Evolutionary conservation across 1,139 yeast genomes (phyloP), one percentile per base, ranked within the genome.

Genomic region (Hansenula lynferdii): DNA sequence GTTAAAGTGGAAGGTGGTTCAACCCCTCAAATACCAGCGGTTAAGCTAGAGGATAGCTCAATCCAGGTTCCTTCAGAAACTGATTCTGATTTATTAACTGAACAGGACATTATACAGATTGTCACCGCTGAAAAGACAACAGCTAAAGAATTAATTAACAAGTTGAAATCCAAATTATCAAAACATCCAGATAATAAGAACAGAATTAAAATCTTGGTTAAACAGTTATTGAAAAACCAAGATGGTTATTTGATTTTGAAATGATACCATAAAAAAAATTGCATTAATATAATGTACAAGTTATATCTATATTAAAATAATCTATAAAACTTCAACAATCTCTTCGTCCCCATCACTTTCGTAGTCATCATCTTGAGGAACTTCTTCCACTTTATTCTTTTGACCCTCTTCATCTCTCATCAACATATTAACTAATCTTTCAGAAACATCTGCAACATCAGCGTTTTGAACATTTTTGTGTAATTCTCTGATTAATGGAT

Each of bases 401-500:
- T n/a, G 26, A 24, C 5, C 26, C 26, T 24, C n/a, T 54, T 89
- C 97, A 53, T 90, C 97, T 67, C 97, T 79, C 90, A 84, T 83
- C 47, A 89, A 69, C 81, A 86, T 75, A 57, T 89, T 90, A 16
- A 87, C 97, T 34, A 82, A 57, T 60, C 85, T 72, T 48, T 82
- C 86, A 64, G 85, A 77, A 42, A 81, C 61, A 34, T 85, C 95
- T 30, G 70, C 69, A 16, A 87, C 72, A 19, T 74, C 75, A 35
- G 83, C 94, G 39, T 79, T 75, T 12, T 77, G 75, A 6, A 70
- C 65, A 32, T 74, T 80, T 54, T 83, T 80, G 56, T 92, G 96
- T 39, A 92, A 68, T 61, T 86, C 96, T 56, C 95, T 80, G 35
- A 92, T 70, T 43, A 92, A 61, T 15, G 95, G 83, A 57, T 92